phyloP scores from a whole-genome alignment of 2,329 filamentous ascomycete genomes.

The Stachybotrys chartarum region DNA sequence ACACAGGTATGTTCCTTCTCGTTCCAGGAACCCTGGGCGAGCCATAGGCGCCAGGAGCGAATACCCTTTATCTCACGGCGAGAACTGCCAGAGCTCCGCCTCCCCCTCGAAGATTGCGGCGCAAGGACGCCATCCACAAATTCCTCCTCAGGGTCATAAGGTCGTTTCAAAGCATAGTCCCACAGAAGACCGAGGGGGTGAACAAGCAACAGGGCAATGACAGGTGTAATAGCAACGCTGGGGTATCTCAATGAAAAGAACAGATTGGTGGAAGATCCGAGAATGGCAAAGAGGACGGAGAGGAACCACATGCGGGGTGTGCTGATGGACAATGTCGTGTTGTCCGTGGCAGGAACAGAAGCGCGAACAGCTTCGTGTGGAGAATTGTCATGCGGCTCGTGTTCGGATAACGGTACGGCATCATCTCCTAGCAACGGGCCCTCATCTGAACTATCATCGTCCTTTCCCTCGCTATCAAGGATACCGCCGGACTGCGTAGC shows the following conservation, averaged over 20 bases:
- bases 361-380: slow-evolving; percentile 74
- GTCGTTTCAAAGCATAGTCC: slow-evolving; percentile 65
- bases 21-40: slow-evolving; percentile 77
- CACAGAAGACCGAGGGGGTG: slow-evolving; percentile 77
- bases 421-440: slow-evolving; percentile 26
- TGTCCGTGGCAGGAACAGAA: slow-evolving; percentile 69
- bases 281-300: slow-evolving; percentile 71
- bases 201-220: slow-evolving; percentile 78
- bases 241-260: slow-evolving; percentile 90
- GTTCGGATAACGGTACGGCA: slow-evolving; percentile 27
- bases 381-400: slow-evolving; percentile 57
- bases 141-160: slow-evolving; percentile 40
- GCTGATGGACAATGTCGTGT: slow-evolving; percentile 73
- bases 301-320: slow-evolving; percentile 83
- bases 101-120: slow-evolving; percentile 9
- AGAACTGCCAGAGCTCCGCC: slow-evolving; percentile 5
- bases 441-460: slow-evolving; percentile 27
- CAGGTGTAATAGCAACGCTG: slow-evolving; percentile 80
- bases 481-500: slow-evolving; percentile 37
- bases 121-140: slow-evolving; percentile 42
- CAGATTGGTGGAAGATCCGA: slow-evolving; percentile 76
- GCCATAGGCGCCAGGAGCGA: slow-evolving; percentile 57
- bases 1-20: slow-evolving; percentile 85
- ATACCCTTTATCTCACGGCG: slow-evolving; percentile 18
- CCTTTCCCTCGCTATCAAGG: slow-evolving; percentile 33